Conservation (phyloP, 2,329 filamentous ascomycete species). For the Cordyceps pruinosa region DNA sequence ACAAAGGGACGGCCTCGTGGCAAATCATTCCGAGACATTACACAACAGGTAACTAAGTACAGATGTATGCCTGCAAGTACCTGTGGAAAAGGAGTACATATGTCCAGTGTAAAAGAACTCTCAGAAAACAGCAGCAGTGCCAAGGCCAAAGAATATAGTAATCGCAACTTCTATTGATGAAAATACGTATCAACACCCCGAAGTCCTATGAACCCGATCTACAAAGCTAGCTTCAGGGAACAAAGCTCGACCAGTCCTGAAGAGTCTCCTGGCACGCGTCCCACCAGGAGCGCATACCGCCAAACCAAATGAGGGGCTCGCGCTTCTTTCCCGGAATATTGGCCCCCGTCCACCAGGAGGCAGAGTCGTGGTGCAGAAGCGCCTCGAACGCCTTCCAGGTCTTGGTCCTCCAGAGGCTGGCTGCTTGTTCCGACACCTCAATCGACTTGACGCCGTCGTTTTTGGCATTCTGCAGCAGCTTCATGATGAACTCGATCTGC, state of each 20-base stretch:
- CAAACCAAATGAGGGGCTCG: constrained; percentile 14
- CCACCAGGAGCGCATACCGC: constrained; percentile 2
- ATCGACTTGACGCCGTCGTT: neutral
- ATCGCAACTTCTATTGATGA: too few species aligned
- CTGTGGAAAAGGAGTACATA: too few species aligned
- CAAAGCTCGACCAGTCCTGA: constrained; percentile 5
- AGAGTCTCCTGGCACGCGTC: neutral
- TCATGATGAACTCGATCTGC: constrained; percentile 17
- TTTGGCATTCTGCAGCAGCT: constrained; percentile 15
- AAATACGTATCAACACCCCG: too few species aligned
- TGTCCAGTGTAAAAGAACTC: too few species aligned
- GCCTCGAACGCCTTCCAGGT: neutral
- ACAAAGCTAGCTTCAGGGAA: too few species aligned
- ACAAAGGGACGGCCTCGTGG: too few species aligned
- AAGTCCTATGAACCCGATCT: too few species aligned
- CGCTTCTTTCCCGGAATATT: constrained; percentile 14
- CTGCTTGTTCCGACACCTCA: constrained; percentile 7
- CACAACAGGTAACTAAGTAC: too few species aligned
- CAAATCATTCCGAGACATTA: too few species aligned
- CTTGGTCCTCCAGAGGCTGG: neutral
- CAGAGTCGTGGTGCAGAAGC: constrained; percentile 4
- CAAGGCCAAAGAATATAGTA: too few species aligned
- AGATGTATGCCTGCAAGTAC: too few species aligned
- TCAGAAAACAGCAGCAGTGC: too few species aligned
- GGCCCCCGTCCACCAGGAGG: constrained; percentile 15